Evolutionary conservation across 1,284 basidiomycete species (phyloP), one percentile per base, ranked within the genome.

Genomic region (Wolfiporia cocos): DNA sequence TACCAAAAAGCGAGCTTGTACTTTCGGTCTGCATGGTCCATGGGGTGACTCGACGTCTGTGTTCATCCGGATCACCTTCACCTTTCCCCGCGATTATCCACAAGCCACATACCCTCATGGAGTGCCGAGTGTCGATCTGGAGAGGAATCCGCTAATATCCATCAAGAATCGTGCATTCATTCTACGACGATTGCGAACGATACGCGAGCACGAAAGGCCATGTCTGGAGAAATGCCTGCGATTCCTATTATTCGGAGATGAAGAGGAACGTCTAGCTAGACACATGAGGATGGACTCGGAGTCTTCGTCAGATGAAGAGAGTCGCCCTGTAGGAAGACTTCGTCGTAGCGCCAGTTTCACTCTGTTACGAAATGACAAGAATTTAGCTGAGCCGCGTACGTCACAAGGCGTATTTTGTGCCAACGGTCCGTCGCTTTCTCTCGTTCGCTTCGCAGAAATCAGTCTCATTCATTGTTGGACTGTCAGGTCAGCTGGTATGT

Each of bases 61-160:
- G 4, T 92, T 90, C 66, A 81, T 95, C 41, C 81, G 93, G 1
- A 78, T 94, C n/a, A 86, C 89, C 4, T 94, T 95, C 66, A 81
- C 80, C 2, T 96, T 96, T 58, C 92, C 93, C 1, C 72, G 78
- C 23, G 77, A 78, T 36, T 97, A 97, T 55, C 92, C 92, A 0
- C 73, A 79, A 18, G 69, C 69, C 0, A 49, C 53, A 0, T 68
- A 80, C 40, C 77, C 81, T 0, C 68, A 74, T 4, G 83, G 86
- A 14, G 78, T 76, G 0, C 91, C 92, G 0, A 73, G 73, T 2
- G 77, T 94, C 35, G 89, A 92, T 43, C 71, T 96, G 2, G 92
- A 95, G 55, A 78, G 81, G 20, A 91, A 79, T 49, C 84, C 87
- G 1, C 71, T 92, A 3, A 86, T 95, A 38, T 78, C 85, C 1